Conservation (phyloP, 2,329 filamentous ascomycete species). For the Eurotiales sp. region DNA sequence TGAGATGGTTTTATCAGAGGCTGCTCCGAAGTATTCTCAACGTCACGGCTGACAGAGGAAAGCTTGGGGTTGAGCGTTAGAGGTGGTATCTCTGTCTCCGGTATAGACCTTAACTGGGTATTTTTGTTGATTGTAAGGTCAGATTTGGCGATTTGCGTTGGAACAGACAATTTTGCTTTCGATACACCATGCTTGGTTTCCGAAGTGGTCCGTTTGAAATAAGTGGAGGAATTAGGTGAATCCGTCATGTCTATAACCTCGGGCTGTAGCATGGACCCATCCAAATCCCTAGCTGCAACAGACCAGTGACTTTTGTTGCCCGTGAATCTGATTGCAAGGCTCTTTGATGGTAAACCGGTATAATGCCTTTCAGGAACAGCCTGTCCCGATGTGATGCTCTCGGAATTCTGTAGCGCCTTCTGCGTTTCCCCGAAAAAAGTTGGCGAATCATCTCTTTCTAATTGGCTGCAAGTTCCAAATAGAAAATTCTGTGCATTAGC, state of each 20-base stretch:
- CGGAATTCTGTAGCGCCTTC: conserved; percentile 29
- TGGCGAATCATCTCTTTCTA: conserved; percentile 69
- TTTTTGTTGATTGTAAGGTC: neutral
- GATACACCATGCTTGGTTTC: conserved; percentile 12
- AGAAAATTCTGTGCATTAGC: conserved; percentile 70
- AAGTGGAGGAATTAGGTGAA: conserved; percentile 24
- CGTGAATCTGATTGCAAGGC: conserved; percentile 23
- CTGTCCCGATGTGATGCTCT: conserved; percentile 14
- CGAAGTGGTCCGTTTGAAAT: conserved; percentile 5
- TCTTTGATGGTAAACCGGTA: conserved; percentile 7
- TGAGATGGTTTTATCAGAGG: conserved; percentile 10
- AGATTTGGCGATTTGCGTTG: neutral
- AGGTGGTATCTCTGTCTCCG: neutral
- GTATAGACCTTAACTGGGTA: neutral
- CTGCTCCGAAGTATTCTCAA: neutral
- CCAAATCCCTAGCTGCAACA: conserved; percentile 62
- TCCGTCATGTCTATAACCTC: conserved; percentile 59
- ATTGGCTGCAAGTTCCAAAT: conserved; percentile 82
- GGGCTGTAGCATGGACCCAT: conserved; percentile 61
- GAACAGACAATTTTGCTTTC: conserved; percentile 18
- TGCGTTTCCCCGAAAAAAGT: conserved; percentile 43
- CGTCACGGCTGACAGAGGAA: neutral
- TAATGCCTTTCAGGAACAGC: neutral
- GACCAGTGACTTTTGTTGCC: conserved; percentile 60
- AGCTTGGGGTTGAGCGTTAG: neutral